Percentiles rank a stretch among this genome's conserved stretches.
These are phyloP conservation scores for Aspergillus quadrilineatus DNA, from an alignment of 2,329 filamentous ascomycete genomes.

Conservation along the genomic window DNA sequence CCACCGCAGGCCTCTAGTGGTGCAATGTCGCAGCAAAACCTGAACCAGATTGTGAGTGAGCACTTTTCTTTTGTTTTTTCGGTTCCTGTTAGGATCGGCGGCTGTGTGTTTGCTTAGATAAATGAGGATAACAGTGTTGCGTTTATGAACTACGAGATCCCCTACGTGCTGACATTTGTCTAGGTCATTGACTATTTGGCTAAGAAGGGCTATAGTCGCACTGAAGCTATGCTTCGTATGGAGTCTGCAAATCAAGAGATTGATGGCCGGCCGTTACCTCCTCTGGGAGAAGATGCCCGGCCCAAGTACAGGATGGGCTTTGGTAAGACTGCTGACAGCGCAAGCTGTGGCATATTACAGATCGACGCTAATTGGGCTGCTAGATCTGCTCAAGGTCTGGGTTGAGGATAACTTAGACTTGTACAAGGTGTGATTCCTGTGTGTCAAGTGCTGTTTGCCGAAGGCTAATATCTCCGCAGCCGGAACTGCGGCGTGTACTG, in stretches of 20 bases:
- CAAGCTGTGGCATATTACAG: too few species aligned
- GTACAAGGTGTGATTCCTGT: conserved; percentile 67
- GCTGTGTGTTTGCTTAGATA: not conserved
- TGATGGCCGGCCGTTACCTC: conserved; percentile 72
- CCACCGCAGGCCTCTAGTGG: conserved; percentile 33
- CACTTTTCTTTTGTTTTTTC: conserved; percentile 18
- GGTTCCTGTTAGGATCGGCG: conserved; percentile 1
- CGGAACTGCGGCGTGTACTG: conserved; percentile 80
- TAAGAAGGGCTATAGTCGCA: conserved; percentile 91
- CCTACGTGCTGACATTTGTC: conserved; percentile 9
- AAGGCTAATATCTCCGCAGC: conserved; percentile 48
- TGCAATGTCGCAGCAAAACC: conserved; percentile 75
- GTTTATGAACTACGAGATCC: not conserved
- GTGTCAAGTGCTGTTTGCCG: not conserved
- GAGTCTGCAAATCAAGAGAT: conserved; percentile 82
- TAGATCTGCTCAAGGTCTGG: conserved; percentile 72
- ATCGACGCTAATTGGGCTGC: not conserved
- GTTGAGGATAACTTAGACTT: conserved; percentile 89
- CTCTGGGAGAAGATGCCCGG: conserved; percentile 67
- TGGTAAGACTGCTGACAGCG: conserved; percentile 36
- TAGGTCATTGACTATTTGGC: conserved; percentile 91
- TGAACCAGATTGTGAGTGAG: conserved; percentile 97
- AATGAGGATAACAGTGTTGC: not conserved
- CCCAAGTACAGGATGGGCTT: conserved; percentile 77
- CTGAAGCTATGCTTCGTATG: conserved; percentile 86